A percentile compares a stretch with the other conserved stretches of the same genome.
Conservation (phyloP, 140 eudicot genomes). For the Oenanthe javanica region DNA sequence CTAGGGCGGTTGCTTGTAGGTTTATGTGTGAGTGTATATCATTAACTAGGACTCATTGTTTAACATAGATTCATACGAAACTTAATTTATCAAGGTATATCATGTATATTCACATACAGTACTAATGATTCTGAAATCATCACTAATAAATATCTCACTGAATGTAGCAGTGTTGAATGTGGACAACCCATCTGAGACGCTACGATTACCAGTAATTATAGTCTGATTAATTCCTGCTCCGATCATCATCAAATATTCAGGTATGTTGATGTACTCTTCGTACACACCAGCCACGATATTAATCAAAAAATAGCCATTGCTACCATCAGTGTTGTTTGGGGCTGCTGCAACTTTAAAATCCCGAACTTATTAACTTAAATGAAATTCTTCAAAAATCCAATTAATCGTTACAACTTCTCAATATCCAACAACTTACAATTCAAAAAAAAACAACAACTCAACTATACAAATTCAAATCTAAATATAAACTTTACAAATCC, state of each 20-base stretch:
- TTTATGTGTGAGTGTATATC: too few relatives aligned
- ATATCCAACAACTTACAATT: too few relatives aligned
- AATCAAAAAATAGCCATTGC: slow-evolving; percentile 34
- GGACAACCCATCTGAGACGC: slow-evolving; percentile 44
- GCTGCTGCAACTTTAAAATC: slow-evolving; percentile 25
- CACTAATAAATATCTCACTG: slow-evolving; percentile 23
- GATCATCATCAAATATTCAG: slow-evolving; percentile 31
- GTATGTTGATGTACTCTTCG: slow-evolving; percentile 43
- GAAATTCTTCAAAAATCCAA: too few relatives aligned
- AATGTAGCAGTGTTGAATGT: slow-evolving; percentile 51
- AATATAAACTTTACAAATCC: too few relatives aligned
- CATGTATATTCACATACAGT: too few relatives aligned
- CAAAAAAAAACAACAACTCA: too few relatives aligned
- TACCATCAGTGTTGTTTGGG: slow-evolving; percentile 32
- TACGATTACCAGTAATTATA: slow-evolving; percentile 45
- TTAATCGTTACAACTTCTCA: too few relatives aligned
- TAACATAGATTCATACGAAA: background rate
- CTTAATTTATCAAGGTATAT: too few relatives aligned
- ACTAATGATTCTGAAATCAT: background rate
- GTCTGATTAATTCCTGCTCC: slow-evolving; percentile 61
- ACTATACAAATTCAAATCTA: too few relatives aligned
- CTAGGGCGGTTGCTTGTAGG: background rate
- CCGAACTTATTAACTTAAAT: too few relatives aligned
- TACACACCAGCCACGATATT: slow-evolving; percentile 42
- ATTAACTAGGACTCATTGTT: background rate